Percentiles rank a stretch among this genome's conserved stretches.
Evolutionary conservation across 805 yeast species (phyloP).

Genomic region (Candida qinlingensis): DNA sequence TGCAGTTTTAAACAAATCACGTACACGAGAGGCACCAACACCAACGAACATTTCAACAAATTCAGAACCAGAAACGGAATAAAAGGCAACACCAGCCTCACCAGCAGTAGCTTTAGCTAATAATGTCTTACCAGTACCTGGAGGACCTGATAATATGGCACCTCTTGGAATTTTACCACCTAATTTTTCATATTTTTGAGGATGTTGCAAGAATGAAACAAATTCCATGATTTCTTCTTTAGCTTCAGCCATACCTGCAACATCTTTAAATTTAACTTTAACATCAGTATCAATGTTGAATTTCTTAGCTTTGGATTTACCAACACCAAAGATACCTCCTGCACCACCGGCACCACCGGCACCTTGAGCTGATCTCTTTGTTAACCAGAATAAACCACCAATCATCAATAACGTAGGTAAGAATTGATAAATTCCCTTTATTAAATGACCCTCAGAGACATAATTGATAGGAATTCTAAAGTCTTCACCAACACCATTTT

Average conservation of each 20-base stretch:
- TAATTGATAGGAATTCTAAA: slow-evolving; percentile 80
- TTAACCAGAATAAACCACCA: slow-evolving; percentile 83
- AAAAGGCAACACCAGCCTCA: slow-evolving; percentile 97
- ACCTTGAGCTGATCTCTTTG: slow-evolving; percentile 50
- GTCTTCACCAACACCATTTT: slow-evolving; percentile 51
- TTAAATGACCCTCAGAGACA: slow-evolving; percentile 61
- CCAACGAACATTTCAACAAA: slow-evolving; percentile 99
- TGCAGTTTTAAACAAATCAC: slow-evolving; percentile 90
- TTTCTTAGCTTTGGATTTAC: slow-evolving; percentile 84
- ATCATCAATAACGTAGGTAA: slow-evolving; percentile 86
- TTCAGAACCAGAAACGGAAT: slow-evolving; percentile 94
- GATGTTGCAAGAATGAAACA: slow-evolving; percentile 87
- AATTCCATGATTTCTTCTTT: slow-evolving; percentile 97
- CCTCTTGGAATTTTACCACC: slow-evolving; percentile 99
- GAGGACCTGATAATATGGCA: slow-evolving; percentile 95
- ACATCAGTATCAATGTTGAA: slow-evolving; percentile 91
- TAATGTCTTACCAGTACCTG: slow-evolving; percentile 98
- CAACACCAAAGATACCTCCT: slow-evolving; percentile 84
- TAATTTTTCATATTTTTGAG: slow-evolving; percentile 80
- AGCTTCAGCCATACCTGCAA: slow-evolving; percentile 96
- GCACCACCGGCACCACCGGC: slow-evolving; percentile 43
- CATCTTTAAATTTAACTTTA: slow-evolving; percentile 85
- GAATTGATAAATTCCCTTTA: slow-evolving; percentile 62
- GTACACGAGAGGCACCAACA: slow-evolving; percentile 97
- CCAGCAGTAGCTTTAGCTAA: slow-evolving; percentile 99